Conservation (phyloP, 2,329 filamentous ascomycete species). For the Fusarium albosuccineum region DNA sequence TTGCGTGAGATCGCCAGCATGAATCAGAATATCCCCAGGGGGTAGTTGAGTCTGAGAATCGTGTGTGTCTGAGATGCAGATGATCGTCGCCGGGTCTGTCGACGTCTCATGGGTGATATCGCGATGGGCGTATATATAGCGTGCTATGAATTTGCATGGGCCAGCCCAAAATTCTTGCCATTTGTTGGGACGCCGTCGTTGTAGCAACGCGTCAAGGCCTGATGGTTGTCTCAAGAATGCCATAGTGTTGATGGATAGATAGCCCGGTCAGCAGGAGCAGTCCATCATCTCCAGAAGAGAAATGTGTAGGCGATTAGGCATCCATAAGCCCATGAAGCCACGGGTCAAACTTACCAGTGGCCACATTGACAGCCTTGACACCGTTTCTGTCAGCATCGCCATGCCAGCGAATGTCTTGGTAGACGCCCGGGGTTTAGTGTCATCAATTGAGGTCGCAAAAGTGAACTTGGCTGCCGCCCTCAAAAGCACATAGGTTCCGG, state of each 20-base stretch:
- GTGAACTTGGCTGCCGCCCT: no score
- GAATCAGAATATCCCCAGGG: conserved; percentile 59
- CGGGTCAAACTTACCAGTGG: background rate
- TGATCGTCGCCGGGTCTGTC: conserved; percentile 43
- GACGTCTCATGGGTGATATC: background rate
- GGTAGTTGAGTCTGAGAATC: conserved; percentile 54
- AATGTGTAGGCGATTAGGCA: conserved; percentile 2
- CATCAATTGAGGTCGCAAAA: no score
- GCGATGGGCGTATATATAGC: conserved; percentile 14
- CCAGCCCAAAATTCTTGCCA: conserved; percentile 20
- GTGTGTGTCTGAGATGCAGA: conserved; percentile 62
- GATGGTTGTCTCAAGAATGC: conserved; percentile 5
- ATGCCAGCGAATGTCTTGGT: no score
- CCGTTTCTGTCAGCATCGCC: no score
- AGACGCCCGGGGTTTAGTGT: no score
- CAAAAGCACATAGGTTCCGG: no score
- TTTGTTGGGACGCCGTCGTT: conserved; percentile 12
- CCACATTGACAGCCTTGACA: background rate
- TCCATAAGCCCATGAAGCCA: background rate
- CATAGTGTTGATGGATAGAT: conserved; percentile 1
- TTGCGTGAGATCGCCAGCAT: conserved; percentile 63
- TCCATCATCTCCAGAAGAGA: background rate
- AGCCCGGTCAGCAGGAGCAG: background rate
- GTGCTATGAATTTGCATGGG: conserved; percentile 15
- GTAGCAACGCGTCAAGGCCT: conserved; percentile 12